Base-by-base conservation (phyloP, 1,139 yeast species). In the Diutina sp. region DNA sequence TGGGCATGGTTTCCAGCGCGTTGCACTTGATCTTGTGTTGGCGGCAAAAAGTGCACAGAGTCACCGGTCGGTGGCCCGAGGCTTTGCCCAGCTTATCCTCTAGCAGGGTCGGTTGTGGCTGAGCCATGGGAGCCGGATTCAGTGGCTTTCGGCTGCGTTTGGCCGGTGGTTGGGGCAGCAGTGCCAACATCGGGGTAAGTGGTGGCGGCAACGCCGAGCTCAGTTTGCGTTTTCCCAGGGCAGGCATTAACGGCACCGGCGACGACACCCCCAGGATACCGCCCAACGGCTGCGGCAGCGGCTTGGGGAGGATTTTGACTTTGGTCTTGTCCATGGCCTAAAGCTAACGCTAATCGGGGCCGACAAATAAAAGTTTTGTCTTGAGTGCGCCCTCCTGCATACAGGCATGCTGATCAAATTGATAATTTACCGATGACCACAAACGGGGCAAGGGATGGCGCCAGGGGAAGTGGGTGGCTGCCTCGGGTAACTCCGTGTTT, bases 11-110 rank as follows among this genome's bases (percentile, higher is more conserved):
- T 30, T 87, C 93, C 3, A 89, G 80, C 0, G 97, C 97, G 66
- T 91, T 89, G 70, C 98, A 91, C 65, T 87, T 87, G 70, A 90
- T 90, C 69, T 91, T 91, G 67, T 90, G 97, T 67, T 91, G 97
- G 57, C 97, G 83, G 67, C 98, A 91, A 65, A 90, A 95, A 0
- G 96, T 88, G 66, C 98, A 91, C 3, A 96, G 87, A 0, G 96
- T 87, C 1, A 90, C 95, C 0, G 97, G 97, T 57, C 97, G 73
- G 18, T 50, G 53, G 44, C 53, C 53, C 2, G 18, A 16, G 6
- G 46, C 46, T 12, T 35, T 35, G 14, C n/a, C 41, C 6, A n/a
- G n/a, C n/a, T 35, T 35, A 35, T 35, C 41, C 6, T 35, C 41
- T 12, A 35, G 41, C 14, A 11, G 41, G 6, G 11, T 12, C n/a